Evolutionary conservation across 2,329 filamentous ascomycete species (phyloP), one percentile per base, ranked within the genome.

Genomic region (Fusarium sp.): DNA sequence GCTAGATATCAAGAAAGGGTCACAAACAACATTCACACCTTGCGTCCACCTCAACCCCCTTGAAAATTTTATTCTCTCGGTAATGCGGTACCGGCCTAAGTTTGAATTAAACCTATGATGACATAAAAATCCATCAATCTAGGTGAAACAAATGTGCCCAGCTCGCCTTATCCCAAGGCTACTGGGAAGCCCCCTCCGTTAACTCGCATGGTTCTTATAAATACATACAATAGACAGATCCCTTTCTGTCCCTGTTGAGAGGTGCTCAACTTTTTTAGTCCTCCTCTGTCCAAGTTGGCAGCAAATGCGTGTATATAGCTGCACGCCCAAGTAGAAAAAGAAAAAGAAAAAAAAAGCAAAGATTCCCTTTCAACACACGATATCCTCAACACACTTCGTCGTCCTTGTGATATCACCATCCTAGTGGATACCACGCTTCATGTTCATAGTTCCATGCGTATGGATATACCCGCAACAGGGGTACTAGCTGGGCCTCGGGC

Each of bases 201-300:
- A 22, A 43, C n/a, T 31, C 31, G 14, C 18, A 24, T 71, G 63
- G 35, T 71, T 59, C 67, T 67, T 63, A 67, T 50, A 65, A 65
- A 52, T 61, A 61, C 64, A 41, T 52, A 31, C 35, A 50, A 27
- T 60, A 11, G 39, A 43, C 41, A 43, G 24, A 29, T 43, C 48
- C 41, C 14, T 31, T n/a, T 14, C 24, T 14, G 13, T 58, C 20
- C 20, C 16, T 65, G 45, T 45, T 14, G 16, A 24, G 27, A 37
- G 24, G 24, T 33, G 41, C n/a, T 37, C 58, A 54, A 33, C 35
- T 54, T 56, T 59, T 58, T 16, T 24, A 6, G 14, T 45, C 41
- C 24, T 18, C 24, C 24, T 18, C 18, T 64, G 31, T 59, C 16
- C 50, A 64, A 69, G 5, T 33, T 59, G 24, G 52, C 29, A 56